Percentiles rank a stretch among this genome's conserved stretches.
phyloP scores from a whole-genome alignment of 768 basidiomycete genomes.

The Myochromella boudieri region DNA sequence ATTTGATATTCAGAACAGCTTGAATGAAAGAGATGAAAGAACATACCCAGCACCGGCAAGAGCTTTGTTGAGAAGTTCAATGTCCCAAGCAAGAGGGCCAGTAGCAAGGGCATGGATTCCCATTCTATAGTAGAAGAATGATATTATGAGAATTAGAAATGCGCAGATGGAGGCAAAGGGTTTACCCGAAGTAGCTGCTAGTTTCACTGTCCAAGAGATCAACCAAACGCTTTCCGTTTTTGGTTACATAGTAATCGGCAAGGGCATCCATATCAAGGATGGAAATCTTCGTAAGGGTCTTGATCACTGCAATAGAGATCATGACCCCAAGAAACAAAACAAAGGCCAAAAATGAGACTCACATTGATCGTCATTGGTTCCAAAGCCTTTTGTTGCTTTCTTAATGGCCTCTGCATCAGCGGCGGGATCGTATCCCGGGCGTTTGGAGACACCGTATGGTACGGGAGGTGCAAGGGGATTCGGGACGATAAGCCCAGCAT shows the following conservation, averaged over 20 bases:
- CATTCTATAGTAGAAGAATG: slow-evolving; percentile 6
- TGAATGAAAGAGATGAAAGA: not conserved
- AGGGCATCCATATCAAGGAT: slow-evolving; percentile 35
- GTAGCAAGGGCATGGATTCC: slow-evolving; percentile 28
- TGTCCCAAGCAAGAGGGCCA: slow-evolving; percentile 41
- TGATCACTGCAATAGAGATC: slow-evolving; percentile 24
- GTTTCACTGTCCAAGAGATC: slow-evolving; percentile 27
- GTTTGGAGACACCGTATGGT: slow-evolving; percentile 21
- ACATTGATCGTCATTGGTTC: slow-evolving; percentile 30
- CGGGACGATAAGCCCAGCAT: slow-evolving; percentile 29
- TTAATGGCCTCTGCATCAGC: slow-evolving; percentile 30
- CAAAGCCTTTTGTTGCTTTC: slow-evolving; percentile 27
- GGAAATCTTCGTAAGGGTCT: slow-evolving; percentile 26
- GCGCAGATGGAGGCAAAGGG: too few relatives aligned
- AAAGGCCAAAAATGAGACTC: slow-evolving; percentile 10
- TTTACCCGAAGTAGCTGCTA: slow-evolving; percentile 31
- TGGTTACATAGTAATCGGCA: slow-evolving; percentile 28
- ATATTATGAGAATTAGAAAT: too few relatives aligned
- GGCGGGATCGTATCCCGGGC: slow-evolving; percentile 33
- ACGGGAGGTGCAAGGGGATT: slow-evolving; percentile 27
- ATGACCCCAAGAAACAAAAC: not conserved
- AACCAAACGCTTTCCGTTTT: slow-evolving; percentile 28
- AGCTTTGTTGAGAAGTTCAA: slow-evolving; percentile 33
- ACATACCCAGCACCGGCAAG: slow-evolving; percentile 30
- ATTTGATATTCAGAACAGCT: not conserved